Evolutionary conservation across 2,329 filamentous ascomycete species (phyloP), one percentile per base, ranked within the genome.

Genomic region (Fusarium praegraminearum): DNA sequence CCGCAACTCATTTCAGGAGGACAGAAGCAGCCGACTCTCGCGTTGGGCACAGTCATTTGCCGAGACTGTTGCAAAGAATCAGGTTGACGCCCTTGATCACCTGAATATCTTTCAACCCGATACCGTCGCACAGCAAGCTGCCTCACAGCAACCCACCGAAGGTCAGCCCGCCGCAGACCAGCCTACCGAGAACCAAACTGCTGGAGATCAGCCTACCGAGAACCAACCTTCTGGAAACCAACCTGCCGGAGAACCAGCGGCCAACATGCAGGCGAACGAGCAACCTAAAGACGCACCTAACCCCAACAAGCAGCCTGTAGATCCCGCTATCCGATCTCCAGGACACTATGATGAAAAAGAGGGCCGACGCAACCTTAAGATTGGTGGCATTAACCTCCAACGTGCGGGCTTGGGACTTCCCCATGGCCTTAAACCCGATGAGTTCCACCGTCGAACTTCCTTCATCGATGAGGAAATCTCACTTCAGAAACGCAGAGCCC

Each of bases 391-490:
- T n/a, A 30, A n/a, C 2, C 18, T 52, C 16, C 6, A 16, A 16
- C 35, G 49, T 24, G 35, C 35, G 5, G 35, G 35, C 16, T 52
- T 52, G n/a, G 33, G 18, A 18, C 24, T 40, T 20, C 24, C 49
- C n/a, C 18, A 15, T n/a, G 16, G 28, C 35, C 35, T 56, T 18
- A 3, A 15, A 20, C 30, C 22, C 22, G 15, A 40, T 0, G 75
- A 79, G 43, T 51, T 59, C n/a, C 9, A 24, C 7, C 66, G 62
- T 8, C 74, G 76, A 5, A 33, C 71, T 15, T 24, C 11, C 9
- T 8, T 69, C 9, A 62, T 80, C 1, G 46, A 67, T 16, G 9
- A 16, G 3, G 77, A 78, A 54, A 57, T 78, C 2, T 24, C 49
- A 7, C 36, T 46, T 20, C 76, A 77, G 36, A 45, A 33, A 13